Percentiles rank a stretch among this genome's conserved stretches.
These are phyloP conservation scores for Aspergillus chevalieri DNA, from an alignment of 2,329 filamentous ascomycete genomes.

Conservation along the genomic window DNA sequence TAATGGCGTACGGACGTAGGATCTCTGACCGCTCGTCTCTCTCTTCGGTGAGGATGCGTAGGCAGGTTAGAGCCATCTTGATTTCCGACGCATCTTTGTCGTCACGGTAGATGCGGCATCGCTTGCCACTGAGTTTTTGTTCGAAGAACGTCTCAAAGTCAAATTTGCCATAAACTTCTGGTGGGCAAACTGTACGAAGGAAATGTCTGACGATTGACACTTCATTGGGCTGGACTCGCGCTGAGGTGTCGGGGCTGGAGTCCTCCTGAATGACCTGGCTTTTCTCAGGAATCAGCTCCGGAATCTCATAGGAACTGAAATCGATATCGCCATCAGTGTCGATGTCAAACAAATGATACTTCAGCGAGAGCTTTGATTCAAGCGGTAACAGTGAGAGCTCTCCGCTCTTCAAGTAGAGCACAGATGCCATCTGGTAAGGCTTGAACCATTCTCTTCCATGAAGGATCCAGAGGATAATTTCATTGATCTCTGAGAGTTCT, in stretches of 20 bases:
- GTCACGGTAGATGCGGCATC: slow-evolving; percentile 14
- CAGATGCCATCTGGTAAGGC: slow-evolving; percentile 14
- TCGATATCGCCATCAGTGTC: slow-evolving; percentile 15
- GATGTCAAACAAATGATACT: slow-evolving; percentile 15
- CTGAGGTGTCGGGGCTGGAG: neutral
- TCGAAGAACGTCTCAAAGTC: slow-evolving; percentile 20
- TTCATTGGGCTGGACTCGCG: slow-evolving; percentile 9
- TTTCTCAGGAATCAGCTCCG: slow-evolving; percentile 7
- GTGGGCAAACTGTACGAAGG: slow-evolving; percentile 19
- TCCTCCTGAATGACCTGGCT: neutral
- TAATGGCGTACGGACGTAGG: slow-evolving; percentile 9
- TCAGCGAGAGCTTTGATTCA: slow-evolving; percentile 13
- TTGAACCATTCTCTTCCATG: slow-evolving; percentile 12
- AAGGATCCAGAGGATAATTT: slow-evolving; percentile 22
- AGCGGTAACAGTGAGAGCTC: slow-evolving; percentile 19
- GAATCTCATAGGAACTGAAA: slow-evolving; percentile 14
- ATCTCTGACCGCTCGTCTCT: slow-evolving; percentile 5
- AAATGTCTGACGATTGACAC: slow-evolving; percentile 20
- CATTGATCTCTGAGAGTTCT: slow-evolving; percentile 24
- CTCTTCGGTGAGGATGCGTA: slow-evolving; percentile 11
- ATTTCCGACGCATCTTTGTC: slow-evolving; percentile 16
- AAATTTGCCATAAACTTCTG: slow-evolving; percentile 17
- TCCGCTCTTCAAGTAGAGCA: slow-evolving; percentile 16
- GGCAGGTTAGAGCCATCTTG: slow-evolving; percentile 11
- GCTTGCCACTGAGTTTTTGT: slow-evolving; percentile 13